These are phyloP conservation scores for Rhizophagus sp. DNA, from an alignment of 192 early-diverging fungal genomes.

Conservation along the genomic window DNA sequence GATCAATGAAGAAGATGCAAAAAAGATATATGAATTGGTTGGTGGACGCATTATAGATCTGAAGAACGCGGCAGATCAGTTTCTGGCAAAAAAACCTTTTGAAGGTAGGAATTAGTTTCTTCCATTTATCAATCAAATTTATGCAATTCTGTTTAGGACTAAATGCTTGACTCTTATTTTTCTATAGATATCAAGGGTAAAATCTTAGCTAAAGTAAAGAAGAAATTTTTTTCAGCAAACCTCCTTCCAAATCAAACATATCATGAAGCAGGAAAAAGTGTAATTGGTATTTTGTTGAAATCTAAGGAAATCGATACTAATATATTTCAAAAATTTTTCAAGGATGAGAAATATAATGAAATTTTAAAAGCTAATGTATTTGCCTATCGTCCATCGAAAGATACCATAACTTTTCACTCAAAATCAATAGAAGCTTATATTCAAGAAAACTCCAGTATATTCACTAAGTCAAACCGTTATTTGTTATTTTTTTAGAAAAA, in stretches of 20 bases:
- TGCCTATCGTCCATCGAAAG: too few relatives aligned
- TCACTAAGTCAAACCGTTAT: too few relatives aligned
- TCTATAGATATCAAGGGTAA: background rate
- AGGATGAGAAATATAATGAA: too few relatives aligned
- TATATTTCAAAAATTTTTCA: too few relatives aligned
- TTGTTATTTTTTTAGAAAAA: too few relatives aligned
- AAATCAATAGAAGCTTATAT: too few relatives aligned
- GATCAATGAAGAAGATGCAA: background rate
- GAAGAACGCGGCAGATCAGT: background rate
- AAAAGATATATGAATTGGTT: constrained; percentile 10
- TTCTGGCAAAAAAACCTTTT: background rate
- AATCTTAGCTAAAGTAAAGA: background rate
- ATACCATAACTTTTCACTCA: too few relatives aligned
- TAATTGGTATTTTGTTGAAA: background rate
- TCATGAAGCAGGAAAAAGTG: constrained; percentile 11
- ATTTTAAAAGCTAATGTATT: too few relatives aligned
- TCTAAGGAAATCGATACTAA: background rate
- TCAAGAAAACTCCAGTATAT: too few relatives aligned
- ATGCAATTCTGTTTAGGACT: too few relatives aligned
- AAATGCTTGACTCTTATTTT: background rate
- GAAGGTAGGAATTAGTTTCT: too few relatives aligned
- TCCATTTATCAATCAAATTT: too few relatives aligned
- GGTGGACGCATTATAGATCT: background rate
- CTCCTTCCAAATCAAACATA: background rate
- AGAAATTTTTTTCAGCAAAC: background rate